These are phyloP conservation scores for Leucosporidium scottii DNA, from an alignment of 768 basidiomycete species.

Conservation along the genomic window DNA sequence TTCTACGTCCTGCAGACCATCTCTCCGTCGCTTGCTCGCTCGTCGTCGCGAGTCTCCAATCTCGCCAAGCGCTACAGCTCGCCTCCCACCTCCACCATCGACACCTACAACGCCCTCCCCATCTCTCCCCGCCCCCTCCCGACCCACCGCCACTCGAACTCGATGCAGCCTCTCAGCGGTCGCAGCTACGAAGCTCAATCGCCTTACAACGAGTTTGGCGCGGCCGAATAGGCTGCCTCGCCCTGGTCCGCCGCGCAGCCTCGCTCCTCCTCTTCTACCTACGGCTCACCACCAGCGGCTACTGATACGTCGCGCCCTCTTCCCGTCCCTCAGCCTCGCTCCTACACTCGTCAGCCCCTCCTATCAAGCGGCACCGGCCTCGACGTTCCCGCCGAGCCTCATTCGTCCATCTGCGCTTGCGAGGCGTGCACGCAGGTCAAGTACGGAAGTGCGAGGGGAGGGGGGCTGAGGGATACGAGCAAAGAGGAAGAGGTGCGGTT, in stretches of 20 bases:
- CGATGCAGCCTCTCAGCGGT: background rate
- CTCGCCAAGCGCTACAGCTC: constrained; percentile 29
- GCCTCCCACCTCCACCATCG: background rate
- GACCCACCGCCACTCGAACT: background rate
- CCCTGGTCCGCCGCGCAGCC: background rate
- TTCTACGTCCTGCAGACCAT: background rate
- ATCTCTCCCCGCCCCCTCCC: background rate
- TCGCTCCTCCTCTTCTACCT: background rate
- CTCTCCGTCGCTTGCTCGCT: background rate
- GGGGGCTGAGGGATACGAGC: background rate
- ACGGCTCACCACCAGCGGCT: background rate
- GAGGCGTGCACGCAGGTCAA: background rate
- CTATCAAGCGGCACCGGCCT: background rate
- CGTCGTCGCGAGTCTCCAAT: constrained; percentile 16
- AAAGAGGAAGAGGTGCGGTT: background rate
- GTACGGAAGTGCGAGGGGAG: background rate
- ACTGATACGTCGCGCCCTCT: background rate
- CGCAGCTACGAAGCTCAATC: background rate
- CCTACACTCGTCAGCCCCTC: background rate
- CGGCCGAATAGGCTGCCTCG: background rate
- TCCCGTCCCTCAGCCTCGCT: background rate
- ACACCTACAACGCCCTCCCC: background rate
- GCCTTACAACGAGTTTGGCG: background rate
- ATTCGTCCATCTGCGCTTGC: constrained; percentile 1
- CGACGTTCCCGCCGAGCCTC: background rate